phyloP scores from a whole-genome alignment of 139 green algal species.

The Auxenochlorella protothecoides region DNA sequence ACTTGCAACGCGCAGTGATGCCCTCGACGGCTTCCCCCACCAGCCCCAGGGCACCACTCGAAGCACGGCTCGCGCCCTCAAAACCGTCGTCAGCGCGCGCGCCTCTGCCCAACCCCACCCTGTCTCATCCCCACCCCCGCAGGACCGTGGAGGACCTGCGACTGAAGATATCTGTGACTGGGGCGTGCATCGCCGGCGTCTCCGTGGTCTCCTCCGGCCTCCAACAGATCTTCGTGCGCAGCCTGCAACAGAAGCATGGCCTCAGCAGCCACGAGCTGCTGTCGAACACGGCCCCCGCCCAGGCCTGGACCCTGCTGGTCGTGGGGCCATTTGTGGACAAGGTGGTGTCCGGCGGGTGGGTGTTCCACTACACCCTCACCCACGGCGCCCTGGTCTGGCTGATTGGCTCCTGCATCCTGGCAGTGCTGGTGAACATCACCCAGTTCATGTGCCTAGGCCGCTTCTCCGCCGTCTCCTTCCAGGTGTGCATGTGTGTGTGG shows the following conservation, averaged over 20 bases:
- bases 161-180: conserved; percentile 44
- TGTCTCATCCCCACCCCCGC: conserved; percentile 4
- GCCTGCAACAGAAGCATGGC: conserved; percentile 68
- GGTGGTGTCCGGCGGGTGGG: conserved; percentile 38
- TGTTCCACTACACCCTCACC: conserved; percentile 49
- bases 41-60: no score
- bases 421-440: conserved; percentile 77
- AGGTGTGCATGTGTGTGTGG: conserved; percentile 25
- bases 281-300: conserved; percentile 67
- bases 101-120: neutral
- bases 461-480: conserved; percentile 86
- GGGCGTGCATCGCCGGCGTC: conserved; percentile 63
- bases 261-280: conserved; percentile 76
- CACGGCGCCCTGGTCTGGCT: neutral
- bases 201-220: conserved; percentile 72
- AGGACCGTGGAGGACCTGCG: conserved; percentile 71
- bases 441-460: conserved; percentile 91
- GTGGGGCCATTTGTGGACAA: conserved; percentile 67
- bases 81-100: no score
- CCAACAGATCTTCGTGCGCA: conserved; percentile 88
- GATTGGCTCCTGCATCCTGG: conserved; percentile 51
- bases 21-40: no score
- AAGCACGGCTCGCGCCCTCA: no score
- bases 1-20: no score
- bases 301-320: conserved; percentile 58